A percentile compares a stretch with the other conserved stretches of the same genome.
Evolutionary conservation across 1,284 basidiomycete genomes (phyloP).

Genomic region (Fomitopsis pinicola): DNA sequence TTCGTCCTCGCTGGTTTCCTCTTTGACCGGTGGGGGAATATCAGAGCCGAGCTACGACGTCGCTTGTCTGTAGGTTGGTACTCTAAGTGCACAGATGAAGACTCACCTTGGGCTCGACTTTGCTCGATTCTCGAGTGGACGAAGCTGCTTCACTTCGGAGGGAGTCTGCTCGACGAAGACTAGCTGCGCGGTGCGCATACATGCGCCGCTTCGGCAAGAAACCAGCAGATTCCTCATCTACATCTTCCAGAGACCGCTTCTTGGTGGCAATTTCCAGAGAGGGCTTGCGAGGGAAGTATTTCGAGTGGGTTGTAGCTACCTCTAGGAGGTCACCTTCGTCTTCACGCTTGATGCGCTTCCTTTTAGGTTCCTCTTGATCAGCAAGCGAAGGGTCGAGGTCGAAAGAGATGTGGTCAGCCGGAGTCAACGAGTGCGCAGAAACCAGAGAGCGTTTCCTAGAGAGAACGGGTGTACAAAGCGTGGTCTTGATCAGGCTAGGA

Average conservation of each 20-base stretch:
- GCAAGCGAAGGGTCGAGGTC: neutral
- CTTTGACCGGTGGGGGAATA: neutral
- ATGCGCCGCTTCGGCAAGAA: neutral
- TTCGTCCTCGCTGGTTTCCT: neutral
- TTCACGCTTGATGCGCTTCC: neutral
- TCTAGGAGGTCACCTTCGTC: neutral
- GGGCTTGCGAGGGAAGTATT: neutral
- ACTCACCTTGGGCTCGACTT: neutral
- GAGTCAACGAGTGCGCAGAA: neutral
- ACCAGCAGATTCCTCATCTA: neutral
- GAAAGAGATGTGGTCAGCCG: neutral
- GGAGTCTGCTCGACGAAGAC: conserved; percentile 18
- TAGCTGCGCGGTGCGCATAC: conserved; percentile 16
- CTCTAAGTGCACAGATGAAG: neutral
- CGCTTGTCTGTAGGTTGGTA: too few species aligned
- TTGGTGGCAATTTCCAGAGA: neutral
- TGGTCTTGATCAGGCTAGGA: neutral
- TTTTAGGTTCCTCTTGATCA: neutral
- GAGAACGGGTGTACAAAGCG: neutral
- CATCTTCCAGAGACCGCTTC: neutral
- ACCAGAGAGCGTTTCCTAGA: neutral
- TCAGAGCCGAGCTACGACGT: too few species aligned
- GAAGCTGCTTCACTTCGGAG: conserved; percentile 10
- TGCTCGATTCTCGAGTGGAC: neutral
- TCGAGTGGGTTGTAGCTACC: neutral